Percentiles rank a stretch among this genome's conserved stretches.
Evolutionary conservation across 306 rosid species (phyloP).

Genomic region (Casuarina equisetifolia): DNA sequence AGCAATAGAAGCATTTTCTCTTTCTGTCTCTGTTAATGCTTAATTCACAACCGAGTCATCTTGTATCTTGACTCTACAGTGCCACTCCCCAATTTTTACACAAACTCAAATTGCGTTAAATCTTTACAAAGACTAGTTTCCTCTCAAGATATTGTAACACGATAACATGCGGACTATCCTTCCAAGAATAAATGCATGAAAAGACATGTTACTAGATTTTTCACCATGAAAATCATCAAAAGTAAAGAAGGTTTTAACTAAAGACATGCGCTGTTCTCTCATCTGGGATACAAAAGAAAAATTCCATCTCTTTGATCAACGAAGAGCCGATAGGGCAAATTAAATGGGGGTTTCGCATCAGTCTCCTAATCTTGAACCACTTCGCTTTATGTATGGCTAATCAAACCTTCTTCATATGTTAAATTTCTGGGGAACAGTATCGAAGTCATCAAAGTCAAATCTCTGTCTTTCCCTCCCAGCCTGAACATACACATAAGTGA

Average conservation of each 20-base stretch:
- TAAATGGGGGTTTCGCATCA: slow-evolving; percentile 9
- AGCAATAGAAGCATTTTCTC: too few species aligned
- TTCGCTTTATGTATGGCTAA: slow-evolving; percentile 9
- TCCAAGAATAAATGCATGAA: neutral
- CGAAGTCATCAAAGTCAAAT: slow-evolving; percentile 71
- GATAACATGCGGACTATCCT: neutral
- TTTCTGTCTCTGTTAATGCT: too few species aligned
- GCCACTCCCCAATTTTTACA: too few species aligned
- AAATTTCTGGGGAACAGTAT: slow-evolving; percentile 65
- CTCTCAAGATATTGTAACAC: neutral
- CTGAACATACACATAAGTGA: slow-evolving; percentile 30
- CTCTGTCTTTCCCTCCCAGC: slow-evolving; percentile 80
- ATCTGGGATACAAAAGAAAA: neutral
- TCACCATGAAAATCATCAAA: slow-evolving; percentile 7
- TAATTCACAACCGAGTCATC: too few species aligned
- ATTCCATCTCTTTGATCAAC: slow-evolving; percentile 14
- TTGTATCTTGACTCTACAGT: too few species aligned
- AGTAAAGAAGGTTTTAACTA: neutral
- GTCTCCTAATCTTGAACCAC: slow-evolving; percentile 22
- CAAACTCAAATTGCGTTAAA: neutral
- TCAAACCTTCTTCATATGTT: slow-evolving; percentile 42
- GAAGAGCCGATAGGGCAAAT: slow-evolving; percentile 12
- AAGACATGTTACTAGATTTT: neutral
- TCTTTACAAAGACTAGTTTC: neutral
- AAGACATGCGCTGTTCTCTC: slow-evolving; percentile 11